These are phyloP conservation scores for Cantharellus cinnabarinus DNA, from an alignment of 768 basidiomycete species.

Conservation along the genomic window DNA sequence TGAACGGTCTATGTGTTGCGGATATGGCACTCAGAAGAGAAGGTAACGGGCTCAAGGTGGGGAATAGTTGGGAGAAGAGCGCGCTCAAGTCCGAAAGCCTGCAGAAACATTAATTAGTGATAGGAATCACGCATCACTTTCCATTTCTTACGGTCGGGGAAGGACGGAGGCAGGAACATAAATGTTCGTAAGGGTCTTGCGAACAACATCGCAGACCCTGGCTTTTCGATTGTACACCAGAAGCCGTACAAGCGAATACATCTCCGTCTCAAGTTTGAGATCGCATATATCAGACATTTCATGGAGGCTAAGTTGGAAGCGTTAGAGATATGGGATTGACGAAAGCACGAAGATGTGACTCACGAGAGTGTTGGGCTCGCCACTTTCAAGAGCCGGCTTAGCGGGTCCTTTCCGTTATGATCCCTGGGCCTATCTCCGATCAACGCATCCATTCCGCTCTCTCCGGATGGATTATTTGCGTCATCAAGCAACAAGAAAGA, in stretches of 20 bases:
- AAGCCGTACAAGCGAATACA: slow-evolving; percentile 83
- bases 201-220: slow-evolving; percentile 72
- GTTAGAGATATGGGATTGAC: neutral
- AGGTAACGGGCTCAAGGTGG: slow-evolving; percentile 46
- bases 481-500: slow-evolving; percentile 55
- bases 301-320: slow-evolving; percentile 29
- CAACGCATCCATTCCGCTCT: neutral
- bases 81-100: slow-evolving; percentile 34
- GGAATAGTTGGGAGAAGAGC: slow-evolving; percentile 45
- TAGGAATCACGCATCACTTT: slow-evolving; percentile 6
- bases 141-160: slow-evolving; percentile 32
- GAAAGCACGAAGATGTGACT: slow-evolving; percentile 15
- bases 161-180: slow-evolving; percentile 56
- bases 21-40: slow-evolving; percentile 59
- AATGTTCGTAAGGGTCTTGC: slow-evolving; percentile 56
- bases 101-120: slow-evolving; percentile 4
- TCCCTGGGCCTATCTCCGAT: slow-evolving; percentile 26
- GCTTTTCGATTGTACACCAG: slow-evolving; percentile 79
- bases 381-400: slow-evolving; percentile 55
- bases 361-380: slow-evolving; percentile 60
- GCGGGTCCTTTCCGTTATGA: no score
- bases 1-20: slow-evolving; percentile 42
- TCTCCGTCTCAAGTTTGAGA: slow-evolving; percentile 63
- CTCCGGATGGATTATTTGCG: slow-evolving; percentile 16
- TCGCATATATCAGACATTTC: slow-evolving; percentile 67